Percentiles rank a stretch among this genome's conserved stretches.
These are phyloP conservation scores for Mitragyna speciosa DNA, from an alignment of 257 asterid genomes.

Conservation along the genomic window DNA sequence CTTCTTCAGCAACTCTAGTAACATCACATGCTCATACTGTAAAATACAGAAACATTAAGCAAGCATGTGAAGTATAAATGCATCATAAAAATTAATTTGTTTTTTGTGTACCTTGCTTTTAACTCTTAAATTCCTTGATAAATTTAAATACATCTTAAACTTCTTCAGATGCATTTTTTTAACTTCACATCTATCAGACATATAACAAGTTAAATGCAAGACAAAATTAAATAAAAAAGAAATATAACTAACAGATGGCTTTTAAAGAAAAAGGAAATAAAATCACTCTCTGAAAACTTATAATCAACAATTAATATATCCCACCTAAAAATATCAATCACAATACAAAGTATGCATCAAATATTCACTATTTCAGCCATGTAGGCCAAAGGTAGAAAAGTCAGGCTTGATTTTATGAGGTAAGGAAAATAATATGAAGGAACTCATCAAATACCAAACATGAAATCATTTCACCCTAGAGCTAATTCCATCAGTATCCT, in stretches of 20 bases:
- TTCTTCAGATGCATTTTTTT: background rate
- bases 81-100: background rate
- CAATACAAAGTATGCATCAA: background rate
- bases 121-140: background rate
- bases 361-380: background rate
- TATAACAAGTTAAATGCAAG: background rate
- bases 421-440: background rate
- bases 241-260: background rate
- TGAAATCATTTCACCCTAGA: background rate
- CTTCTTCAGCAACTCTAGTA: conserved; percentile 78
- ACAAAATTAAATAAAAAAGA: background rate
- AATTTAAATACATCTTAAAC: background rate
- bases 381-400: background rate
- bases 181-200: background rate
- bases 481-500: background rate
- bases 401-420: background rate
- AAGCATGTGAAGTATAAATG: background rate
- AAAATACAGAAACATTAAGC: conserved; percentile 5
- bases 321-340: background rate
- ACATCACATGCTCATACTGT: conserved; percentile 67
- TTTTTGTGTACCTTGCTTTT: background rate
- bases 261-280: background rate
- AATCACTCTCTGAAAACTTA: background rate
- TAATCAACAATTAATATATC: background rate
- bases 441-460: background rate